Evolutionary conservation across 768 basidiomycete species (phyloP), one percentile per base, ranked within the genome.

Genomic region (Pholiota molesta): DNA sequence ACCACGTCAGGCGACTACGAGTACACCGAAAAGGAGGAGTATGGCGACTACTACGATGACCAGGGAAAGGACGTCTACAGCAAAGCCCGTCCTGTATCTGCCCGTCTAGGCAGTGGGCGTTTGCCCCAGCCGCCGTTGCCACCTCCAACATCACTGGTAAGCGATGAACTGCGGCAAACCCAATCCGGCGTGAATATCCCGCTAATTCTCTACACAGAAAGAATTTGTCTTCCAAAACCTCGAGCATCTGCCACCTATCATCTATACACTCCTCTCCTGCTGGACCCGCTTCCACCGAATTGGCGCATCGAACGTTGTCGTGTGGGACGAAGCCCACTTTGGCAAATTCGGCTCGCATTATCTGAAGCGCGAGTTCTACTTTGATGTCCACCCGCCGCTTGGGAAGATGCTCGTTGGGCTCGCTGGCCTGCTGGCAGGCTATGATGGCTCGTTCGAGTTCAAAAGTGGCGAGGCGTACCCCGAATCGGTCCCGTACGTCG

Each of bases 261-360:
- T 94, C 40, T 99, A 99, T 79, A 97, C 96, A 44, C 85, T 97
- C 33, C 86, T 98, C 49, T 89, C 95, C 11, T 95, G 97, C 79
- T 94, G 92, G 86, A 97, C 97, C 5, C 90, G 96, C 29, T 97
- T 91, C 75, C 91, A 96, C 80, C 85, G 89, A 68, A 99, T 99
- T 52, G 97, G 97, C 13, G 85, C 87, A 59, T 83, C 92, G 35
- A 84, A 90, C 70, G 72, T 84, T 65, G 97, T 99, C 75, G 88
- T 99, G 62, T 99, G 97, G 97, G 97, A 99, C 75, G 97, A 99
- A 81, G 97, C 97, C 40, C 97, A 99, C 76, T 99, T 99, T 76
- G 97, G 97, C 68, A 99, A 99, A 78, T 99, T 99, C 77, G 97
- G 94, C 55, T 94, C 94, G 55, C 91, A 98, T 76, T 99, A 99